Conservation (phyloP, 1,284 basidiomycete genomes). For the Marasmius tenuissimus region DNA sequence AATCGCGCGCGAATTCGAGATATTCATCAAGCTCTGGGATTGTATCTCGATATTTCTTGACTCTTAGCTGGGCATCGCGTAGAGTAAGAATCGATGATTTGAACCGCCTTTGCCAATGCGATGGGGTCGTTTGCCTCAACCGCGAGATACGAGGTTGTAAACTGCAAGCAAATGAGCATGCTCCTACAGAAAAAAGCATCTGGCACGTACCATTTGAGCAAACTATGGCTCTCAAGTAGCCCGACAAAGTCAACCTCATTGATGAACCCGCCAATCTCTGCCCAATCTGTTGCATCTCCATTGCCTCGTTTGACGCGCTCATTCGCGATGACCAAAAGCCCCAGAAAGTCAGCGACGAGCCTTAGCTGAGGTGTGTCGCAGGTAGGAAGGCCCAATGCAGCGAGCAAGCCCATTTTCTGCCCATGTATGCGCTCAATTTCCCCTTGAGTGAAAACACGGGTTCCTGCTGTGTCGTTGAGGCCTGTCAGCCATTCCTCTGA, state of each 20-base stretch:
- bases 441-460: background rate
- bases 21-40: conserved; percentile 46
- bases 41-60: conserved; percentile 18
- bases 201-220: conserved; percentile 21
- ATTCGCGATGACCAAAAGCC: conserved; percentile 38
- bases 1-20: conserved; percentile 42
- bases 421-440: conserved; percentile 1
- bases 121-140: conserved; percentile 2
- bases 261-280: background rate
- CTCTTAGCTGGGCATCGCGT: conserved; percentile 25
- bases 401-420: conserved; percentile 51
- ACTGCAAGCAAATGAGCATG: conserved; percentile 10
- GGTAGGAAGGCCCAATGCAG: conserved; percentile 55
- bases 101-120: conserved; percentile 31
- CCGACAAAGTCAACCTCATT: conserved; percentile 2
- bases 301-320: conserved; percentile 20
- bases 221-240: conserved; percentile 20
- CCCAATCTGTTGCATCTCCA: conserved; percentile 12
- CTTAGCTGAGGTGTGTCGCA: conserved; percentile 57
- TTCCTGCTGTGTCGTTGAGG: conserved; percentile 11
- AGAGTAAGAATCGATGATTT: conserved; percentile 32
- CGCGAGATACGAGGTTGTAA: conserved; percentile 18
- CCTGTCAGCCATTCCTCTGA: conserved; percentile 46
- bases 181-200: background rate
- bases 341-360: conserved; percentile 49